These are phyloP conservation scores for Pilaira anomala DNA, from an alignment of 192 early-diverging fungal genomes.

Conservation along the genomic window DNA sequence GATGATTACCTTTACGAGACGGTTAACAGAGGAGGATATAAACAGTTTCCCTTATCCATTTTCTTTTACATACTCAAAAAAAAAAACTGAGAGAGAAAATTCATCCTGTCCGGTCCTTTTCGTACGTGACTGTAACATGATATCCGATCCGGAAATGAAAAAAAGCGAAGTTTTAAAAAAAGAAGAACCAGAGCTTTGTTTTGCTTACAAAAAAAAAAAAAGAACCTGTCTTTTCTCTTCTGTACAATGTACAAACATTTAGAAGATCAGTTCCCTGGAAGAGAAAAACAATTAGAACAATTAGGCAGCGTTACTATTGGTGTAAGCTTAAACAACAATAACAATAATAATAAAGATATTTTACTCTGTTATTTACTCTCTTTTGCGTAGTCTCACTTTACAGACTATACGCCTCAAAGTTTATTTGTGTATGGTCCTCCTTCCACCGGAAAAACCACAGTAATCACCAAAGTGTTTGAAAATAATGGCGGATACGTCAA, in stretches of 20 bases:
- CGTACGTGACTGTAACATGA: not conserved
- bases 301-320: constrained; percentile 1
- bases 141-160: not conserved
- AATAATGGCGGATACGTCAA: constrained; percentile 53
- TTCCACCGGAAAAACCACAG: constrained; percentile 48
- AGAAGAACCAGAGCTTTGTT: too few relatives aligned
- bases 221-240: not conserved
- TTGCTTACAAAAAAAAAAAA: too few relatives aligned
- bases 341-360: not conserved
- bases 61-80: constrained; percentile 5
- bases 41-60: not conserved
- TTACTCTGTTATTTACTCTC: not conserved
- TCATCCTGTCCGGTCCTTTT: not conserved
- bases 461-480: constrained; percentile 26
- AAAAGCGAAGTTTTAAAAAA: too few relatives aligned
- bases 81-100: too few relatives aligned
- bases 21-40: constrained; percentile 19
- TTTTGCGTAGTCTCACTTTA: too few relatives aligned
- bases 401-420: constrained; percentile 9
- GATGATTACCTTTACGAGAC: constrained; percentile 14
- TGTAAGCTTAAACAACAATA: not conserved
- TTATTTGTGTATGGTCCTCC: constrained; percentile 49
- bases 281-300: constrained; percentile 5
- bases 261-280: constrained; percentile 14
- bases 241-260: not conserved